Conservation (phyloP, 179 eudicot genomes). For the Heliamphora pulchella region DNA sequence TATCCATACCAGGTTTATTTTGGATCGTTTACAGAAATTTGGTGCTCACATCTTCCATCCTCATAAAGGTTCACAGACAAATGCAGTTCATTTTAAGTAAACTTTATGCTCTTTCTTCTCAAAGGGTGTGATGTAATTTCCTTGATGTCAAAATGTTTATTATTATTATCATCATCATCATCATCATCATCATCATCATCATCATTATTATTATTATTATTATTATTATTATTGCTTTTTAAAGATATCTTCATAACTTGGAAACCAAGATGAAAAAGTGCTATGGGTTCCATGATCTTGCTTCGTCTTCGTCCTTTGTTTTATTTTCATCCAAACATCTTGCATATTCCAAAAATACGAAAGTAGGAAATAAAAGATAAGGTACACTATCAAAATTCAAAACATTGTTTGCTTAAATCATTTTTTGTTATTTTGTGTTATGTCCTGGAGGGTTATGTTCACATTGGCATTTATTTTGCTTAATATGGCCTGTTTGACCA, state of each 20-base stretch:
- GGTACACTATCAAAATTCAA: neutral
- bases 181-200: no score
- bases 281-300: neutral
- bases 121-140: neutral
- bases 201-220: neutral
- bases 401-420: neutral
- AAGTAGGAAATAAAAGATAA: neutral
- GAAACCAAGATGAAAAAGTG: neutral
- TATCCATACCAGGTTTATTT: conserved; percentile 33
- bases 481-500: neutral
- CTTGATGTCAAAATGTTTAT: no score
- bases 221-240: neutral
- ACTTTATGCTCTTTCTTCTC: neutral
- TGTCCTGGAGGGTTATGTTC: no score
- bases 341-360: neutral
- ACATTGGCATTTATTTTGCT: no score
- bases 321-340: neutral
- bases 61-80: conserved; percentile 37
- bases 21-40: conserved; percentile 34
- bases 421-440: neutral
- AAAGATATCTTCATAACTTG: neutral
- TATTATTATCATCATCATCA: no score
- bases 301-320: neutral
- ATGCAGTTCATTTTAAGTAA: neutral
- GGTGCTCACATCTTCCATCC: conserved; percentile 23